Percentiles rank a stretch among this genome's conserved stretches.
Evolutionary conservation across 1,284 basidiomycete genomes (phyloP).

Genomic region (Leccinum fallax): DNA sequence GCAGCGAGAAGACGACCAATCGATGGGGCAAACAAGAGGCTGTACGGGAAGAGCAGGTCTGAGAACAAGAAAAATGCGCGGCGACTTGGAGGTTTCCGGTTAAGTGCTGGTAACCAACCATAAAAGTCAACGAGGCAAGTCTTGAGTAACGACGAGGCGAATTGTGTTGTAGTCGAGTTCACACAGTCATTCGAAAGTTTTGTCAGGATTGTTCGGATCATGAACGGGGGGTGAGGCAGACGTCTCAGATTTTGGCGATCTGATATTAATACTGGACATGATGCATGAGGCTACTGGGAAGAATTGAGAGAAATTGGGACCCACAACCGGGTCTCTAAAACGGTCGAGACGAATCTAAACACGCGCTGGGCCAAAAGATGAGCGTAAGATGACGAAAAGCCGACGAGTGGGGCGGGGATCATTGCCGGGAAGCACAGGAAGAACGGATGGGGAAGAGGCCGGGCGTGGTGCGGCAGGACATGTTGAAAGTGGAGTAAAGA

Average conservation of each 20-base stretch:
- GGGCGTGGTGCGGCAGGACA: conserved; percentile 28
- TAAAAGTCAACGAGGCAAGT: conserved; percentile 10
- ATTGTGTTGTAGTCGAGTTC: conserved; percentile 17
- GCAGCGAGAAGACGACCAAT: conserved; percentile 23
- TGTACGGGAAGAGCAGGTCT: conserved; percentile 21
- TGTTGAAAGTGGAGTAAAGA: conserved; percentile 32
- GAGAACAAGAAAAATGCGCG: conserved; percentile 14
- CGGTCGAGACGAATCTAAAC: neutral
- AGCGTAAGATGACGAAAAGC: neutral
- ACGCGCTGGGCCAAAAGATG: neutral
- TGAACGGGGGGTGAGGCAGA: conserved; percentile 32
- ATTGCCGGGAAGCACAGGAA: conserved; percentile 23
- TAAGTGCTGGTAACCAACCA: conserved; percentile 9
- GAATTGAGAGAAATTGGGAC: conserved; percentile 4
- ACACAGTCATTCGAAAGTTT: conserved; percentile 29
- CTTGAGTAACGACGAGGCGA: conserved; percentile 9
- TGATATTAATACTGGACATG: conserved; percentile 34
- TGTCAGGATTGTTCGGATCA: conserved; percentile 29
- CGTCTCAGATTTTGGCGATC: conserved; percentile 30
- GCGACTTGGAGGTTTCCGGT: conserved; percentile 19
- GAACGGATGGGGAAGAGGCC: conserved; percentile 24
- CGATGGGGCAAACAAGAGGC: conserved; percentile 26
- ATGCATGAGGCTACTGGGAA: conserved; percentile 32
- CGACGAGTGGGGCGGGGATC: conserved; percentile 14
- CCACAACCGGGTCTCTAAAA: neutral